Conservation (phyloP, 2,329 filamentous ascomycete species). For the Fusarium nurragi region DNA sequence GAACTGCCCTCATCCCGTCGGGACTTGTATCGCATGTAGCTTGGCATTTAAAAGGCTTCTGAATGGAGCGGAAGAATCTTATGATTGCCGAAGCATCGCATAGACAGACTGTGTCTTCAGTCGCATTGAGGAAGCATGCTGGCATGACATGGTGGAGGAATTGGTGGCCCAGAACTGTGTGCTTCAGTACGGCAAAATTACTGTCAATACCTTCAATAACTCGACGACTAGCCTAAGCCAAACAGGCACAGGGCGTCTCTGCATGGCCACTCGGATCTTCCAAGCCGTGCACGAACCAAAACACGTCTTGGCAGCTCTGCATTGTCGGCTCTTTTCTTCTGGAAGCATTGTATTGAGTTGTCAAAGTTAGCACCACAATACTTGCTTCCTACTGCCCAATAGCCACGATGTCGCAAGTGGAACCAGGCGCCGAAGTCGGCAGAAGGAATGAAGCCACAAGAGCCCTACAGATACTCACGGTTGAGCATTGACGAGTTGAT, state of each 20-base stretch:
- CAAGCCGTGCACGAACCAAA: neutral
- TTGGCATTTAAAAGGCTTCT: slow-evolving; percentile 4
- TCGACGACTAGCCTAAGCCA: slow-evolving; percentile 23
- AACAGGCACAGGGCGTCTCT: slow-evolving; percentile 12
- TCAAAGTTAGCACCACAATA: neutral
- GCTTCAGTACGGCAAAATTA: neutral
- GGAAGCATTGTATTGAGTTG: slow-evolving; percentile 2
- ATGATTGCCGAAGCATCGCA: neutral
- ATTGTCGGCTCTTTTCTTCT: slow-evolving; percentile 2
- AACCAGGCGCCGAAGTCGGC: slow-evolving; percentile 19
- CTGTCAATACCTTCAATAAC: neutral
- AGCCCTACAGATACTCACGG: neutral
- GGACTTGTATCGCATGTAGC: neutral
- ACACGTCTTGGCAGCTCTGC: neutral
- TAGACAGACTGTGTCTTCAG: neutral
- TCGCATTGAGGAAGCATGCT: neutral
- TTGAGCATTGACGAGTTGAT: neutral
- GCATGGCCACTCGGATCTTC: slow-evolving; percentile 5
- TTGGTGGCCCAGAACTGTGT: neutral
- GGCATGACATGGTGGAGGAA: neutral
- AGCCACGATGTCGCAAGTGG: slow-evolving; percentile 7
- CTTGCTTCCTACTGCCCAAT: neutral
- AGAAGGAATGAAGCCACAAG: slow-evolving; percentile 11
- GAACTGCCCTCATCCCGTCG: slow-evolving; percentile 25
- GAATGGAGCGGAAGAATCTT: neutral